Base-by-base conservation (phyloP, 2,329 filamentous ascomycete genomes). In the Aaosphaeria arxii region DNA sequence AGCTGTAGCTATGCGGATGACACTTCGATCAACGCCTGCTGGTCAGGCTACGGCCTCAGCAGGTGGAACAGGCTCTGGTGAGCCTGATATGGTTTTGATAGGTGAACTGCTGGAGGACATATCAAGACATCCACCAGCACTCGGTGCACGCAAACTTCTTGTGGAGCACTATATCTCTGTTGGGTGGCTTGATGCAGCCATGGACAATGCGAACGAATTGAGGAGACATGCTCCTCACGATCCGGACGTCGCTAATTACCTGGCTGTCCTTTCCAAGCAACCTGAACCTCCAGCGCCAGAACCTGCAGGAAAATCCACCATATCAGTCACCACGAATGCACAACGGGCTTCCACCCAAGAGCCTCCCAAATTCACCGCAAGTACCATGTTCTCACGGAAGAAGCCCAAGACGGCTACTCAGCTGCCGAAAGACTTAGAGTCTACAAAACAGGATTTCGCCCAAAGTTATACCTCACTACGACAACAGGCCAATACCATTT, bases 141-240 rank as follows among this genome's bases (percentile, higher is more conserved):
- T 67, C 32, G 42, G 40, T 24, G 59, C 63, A 5, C 56, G 58
- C 17, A 69, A 66, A 36, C 51, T 68, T 5, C 59, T 69, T 4
- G 50, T 61, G 3, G 62, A 68, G 44, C 66, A 67, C 30, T 68
- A 66, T 48, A 60, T 67, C 7, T 53, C 60, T 4, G 50, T 62
- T 6, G 63, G 64, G 28, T 68, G 65, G 65, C 51, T 66, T 6
- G 62, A 67, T n/a, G 63, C 64, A 30, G 66, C 65, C 6, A 51
- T 51, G 6, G 64, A 69, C 13, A 57, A 61, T 30, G 54, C 59
- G 11, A 60, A 58, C 17, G 59, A 63, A 30, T 53, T 69, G 42
- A 60, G 57, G 47, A 51, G 30, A 11, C 38, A 59, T 11, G 49
- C 47, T 31, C 63, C 63, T 7, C 36, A 36, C 11, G 63, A 67